Percentiles rank a stretch among this genome's conserved stretches.
Conservation (phyloP, 345 rosid genomes). For the Ceriops decandra region DNA sequence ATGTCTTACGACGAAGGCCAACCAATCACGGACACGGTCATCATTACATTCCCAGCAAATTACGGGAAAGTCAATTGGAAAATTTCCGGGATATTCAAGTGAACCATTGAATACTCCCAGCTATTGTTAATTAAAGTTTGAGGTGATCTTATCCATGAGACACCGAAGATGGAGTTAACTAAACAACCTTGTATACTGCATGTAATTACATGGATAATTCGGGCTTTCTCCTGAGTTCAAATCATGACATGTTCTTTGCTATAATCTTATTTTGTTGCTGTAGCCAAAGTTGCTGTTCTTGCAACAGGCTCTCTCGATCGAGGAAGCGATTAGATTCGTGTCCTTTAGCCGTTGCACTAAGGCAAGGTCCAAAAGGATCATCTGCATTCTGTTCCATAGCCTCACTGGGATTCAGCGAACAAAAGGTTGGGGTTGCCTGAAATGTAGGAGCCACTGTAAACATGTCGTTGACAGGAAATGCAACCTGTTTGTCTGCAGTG, state of each 20-base stretch:
- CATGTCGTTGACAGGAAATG: conserved; percentile 10
- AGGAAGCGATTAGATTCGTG: conserved; percentile 12
- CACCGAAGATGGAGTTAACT: too few relatives aligned
- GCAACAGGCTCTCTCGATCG: conserved; percentile 38
- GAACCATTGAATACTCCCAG: too few relatives aligned
- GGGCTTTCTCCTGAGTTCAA: not conserved
- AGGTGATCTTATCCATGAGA: too few relatives aligned
- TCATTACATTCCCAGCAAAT: too few relatives aligned
- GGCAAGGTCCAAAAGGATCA: conserved; percentile 52
- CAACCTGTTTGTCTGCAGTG: not conserved
- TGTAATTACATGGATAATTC: too few relatives aligned
- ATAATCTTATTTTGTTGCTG: conserved; percentile 71
- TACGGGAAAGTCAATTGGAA: too few relatives aligned
- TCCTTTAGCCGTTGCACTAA: not conserved
- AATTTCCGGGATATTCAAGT: too few relatives aligned
- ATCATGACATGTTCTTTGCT: conserved; percentile 46
- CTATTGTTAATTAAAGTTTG: too few relatives aligned
- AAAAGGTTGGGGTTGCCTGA: conserved; percentile 43
- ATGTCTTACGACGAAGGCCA: too few relatives aligned
- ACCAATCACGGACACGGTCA: too few relatives aligned
- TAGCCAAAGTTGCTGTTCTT: conserved; percentile 67
- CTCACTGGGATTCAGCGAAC: conserved; percentile 13
- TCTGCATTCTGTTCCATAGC: conserved; percentile 7
- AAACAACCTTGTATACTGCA: too few relatives aligned
- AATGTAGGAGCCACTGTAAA: conserved; percentile 49